phyloP scores from a whole-genome alignment of 2,329 filamentous ascomycete species.

The Fusarium temperatum region DNA sequence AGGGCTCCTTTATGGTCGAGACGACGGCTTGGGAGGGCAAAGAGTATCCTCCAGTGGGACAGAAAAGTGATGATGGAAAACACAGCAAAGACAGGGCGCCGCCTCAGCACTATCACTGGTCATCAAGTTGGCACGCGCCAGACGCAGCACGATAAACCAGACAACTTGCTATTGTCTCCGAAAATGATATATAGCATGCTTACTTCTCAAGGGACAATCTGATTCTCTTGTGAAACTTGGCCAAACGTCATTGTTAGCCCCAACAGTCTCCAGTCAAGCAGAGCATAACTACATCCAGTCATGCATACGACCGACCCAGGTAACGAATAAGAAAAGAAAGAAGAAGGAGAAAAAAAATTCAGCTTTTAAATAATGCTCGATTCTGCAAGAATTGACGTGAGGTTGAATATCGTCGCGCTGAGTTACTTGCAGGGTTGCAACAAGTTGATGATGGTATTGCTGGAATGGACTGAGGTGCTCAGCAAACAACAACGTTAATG shows the following conservation, averaged over 20 bases:
- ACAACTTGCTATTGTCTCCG: background rate
- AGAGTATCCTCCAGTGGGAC: slow-evolving; percentile 18
- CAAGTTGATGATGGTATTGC: slow-evolving; percentile 21
- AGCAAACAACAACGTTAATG: background rate
- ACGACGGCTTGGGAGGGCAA: slow-evolving; percentile 70
- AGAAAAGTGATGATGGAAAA: slow-evolving; percentile 20
- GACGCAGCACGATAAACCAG: slow-evolving; percentile 39
- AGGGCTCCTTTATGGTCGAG: slow-evolving; percentile 67
- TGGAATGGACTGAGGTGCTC: background rate
- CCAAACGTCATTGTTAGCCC: too few relatives aligned
- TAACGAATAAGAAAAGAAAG: background rate
- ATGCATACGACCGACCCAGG: background rate
- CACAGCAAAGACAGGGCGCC: slow-evolving; percentile 25
- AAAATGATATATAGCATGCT: background rate
- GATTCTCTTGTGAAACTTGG: background rate
- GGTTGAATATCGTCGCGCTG: background rate
- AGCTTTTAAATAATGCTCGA: too few relatives aligned
- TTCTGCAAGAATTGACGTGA: background rate
- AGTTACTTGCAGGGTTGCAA: background rate
- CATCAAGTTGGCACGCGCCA: slow-evolving; percentile 48
- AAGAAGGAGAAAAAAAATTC: too few relatives aligned
- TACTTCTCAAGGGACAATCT: background rate
- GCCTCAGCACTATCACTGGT: slow-evolving; percentile 46
- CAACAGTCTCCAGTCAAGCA: too few relatives aligned
- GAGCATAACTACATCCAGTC: too few relatives aligned